Evolutionary conservation across 345 rosid species (phyloP).

Genomic region (Eucalyptus urophylla): DNA sequence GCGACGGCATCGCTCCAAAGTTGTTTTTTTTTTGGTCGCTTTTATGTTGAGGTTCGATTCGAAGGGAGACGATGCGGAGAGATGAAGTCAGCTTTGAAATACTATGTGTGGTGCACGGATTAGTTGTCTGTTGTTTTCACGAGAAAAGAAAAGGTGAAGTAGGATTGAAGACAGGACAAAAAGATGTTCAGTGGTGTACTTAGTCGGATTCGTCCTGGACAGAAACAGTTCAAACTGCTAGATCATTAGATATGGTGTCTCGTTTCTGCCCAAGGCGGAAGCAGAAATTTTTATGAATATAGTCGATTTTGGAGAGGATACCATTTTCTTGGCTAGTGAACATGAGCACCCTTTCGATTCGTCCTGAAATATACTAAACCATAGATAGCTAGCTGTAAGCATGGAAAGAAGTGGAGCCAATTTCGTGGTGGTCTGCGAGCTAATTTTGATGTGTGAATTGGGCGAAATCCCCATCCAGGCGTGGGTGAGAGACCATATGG

Average conservation of each 20-base stretch:
- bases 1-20: no score
- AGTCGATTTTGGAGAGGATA: not conserved
- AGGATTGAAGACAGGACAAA: not conserved
- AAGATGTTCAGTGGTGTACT: not conserved
- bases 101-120: not conserved
- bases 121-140: not conserved
- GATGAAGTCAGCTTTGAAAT: not conserved
- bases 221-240: not conserved
- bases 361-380: no score
- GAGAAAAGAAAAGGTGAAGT: not conserved
- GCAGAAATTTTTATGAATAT: not conserved
- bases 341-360: not conserved
- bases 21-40: not conserved
- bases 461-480: no score
- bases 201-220: not conserved
- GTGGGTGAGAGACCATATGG: no score
- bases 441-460: no score
- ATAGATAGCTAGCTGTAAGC: no score
- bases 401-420: no score
- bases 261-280: not conserved
- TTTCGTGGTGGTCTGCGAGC: accelerated
- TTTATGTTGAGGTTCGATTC: not conserved
- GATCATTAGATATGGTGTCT: not conserved
- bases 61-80: not conserved
- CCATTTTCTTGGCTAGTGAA: not conserved